These are phyloP conservation scores for Dactylella cylindrospora DNA, from an alignment of 2,329 filamentous ascomycete genomes.

Conservation along the genomic window DNA sequence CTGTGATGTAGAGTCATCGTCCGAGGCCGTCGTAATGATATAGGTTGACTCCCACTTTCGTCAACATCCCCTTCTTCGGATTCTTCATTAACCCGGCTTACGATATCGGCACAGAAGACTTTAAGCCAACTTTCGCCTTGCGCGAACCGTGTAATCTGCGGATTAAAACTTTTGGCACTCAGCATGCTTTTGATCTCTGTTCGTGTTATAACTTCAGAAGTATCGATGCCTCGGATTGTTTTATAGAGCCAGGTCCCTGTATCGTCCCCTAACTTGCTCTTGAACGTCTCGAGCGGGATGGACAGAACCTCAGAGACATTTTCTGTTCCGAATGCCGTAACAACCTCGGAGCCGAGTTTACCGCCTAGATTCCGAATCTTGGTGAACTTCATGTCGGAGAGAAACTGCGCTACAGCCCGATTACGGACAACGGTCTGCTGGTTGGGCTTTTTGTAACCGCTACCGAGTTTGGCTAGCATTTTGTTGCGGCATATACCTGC, in stretches of 20 bases:
- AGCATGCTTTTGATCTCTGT: constrained; percentile 98
- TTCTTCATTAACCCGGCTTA: constrained; percentile 83
- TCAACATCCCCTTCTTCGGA: constrained; percentile 64
- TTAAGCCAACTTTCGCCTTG: constrained; percentile 82
- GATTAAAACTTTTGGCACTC: constrained; percentile 91
- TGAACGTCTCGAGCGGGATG: constrained; percentile 72
- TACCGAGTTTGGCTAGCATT: constrained; percentile 91
- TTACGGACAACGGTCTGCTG: constrained; percentile 91
- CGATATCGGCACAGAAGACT: constrained; percentile 91
- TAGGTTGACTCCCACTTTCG: constrained; percentile 22
- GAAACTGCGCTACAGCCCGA: constrained; percentile 74
- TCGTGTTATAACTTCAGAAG: constrained; percentile 82
- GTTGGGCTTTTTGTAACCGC: constrained; percentile 88
- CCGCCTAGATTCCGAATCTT: constrained; percentile 95
- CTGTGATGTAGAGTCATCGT: constrained; percentile 83
- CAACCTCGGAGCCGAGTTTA: constrained; percentile 85
- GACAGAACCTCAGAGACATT: constrained; percentile 72
- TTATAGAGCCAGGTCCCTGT: constrained; percentile 83
- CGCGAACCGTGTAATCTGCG: constrained; percentile 73
- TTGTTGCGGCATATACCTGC: constrained; percentile 88
- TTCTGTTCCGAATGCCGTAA: constrained; percentile 78
- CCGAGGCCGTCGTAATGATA: constrained; percentile 66
- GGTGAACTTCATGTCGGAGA: constrained; percentile 84
- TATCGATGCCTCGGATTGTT: constrained; percentile 80
- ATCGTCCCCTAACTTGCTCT: constrained; percentile 76